These are phyloP conservation scores for Cymbidium sinense DNA, from an alignment of 106 monocot genomes.

Conservation along the genomic window DNA sequence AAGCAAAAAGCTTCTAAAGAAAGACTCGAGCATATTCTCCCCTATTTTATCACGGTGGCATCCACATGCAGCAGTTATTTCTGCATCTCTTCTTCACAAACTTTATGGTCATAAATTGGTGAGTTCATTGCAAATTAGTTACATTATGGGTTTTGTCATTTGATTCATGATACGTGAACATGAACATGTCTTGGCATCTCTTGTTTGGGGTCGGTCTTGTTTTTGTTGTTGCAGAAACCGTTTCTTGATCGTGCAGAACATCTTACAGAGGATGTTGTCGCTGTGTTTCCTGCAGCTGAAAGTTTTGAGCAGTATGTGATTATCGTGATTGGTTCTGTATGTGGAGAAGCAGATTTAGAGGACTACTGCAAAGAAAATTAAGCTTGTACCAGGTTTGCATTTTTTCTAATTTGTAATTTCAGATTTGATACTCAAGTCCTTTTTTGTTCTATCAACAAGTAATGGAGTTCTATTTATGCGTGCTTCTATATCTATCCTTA, in stretches of 20 bases:
- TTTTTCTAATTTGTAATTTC: constrained; percentile 2
- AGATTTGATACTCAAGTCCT: background rate
- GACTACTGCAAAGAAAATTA: constrained; percentile 61
- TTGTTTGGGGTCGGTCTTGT: background rate
- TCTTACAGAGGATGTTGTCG: constrained; percentile 89
- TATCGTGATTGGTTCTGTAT: constrained; percentile 60
- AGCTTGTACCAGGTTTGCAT: constrained; percentile 53
- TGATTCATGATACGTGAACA: background rate
- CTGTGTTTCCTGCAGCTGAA: constrained; percentile 85
- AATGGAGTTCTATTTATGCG: background rate
- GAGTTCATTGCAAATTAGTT: constrained; percentile 8
- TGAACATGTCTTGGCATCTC: too few relatives aligned
- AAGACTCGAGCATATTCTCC: constrained; percentile 61
- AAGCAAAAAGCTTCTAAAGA: constrained; percentile 74
- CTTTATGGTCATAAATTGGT: constrained; percentile 92
- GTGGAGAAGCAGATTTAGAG: constrained; percentile 67
- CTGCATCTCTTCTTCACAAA: constrained; percentile 84
- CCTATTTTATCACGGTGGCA: constrained; percentile 73
- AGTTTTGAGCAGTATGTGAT: constrained; percentile 80
- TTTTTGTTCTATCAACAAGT: background rate
- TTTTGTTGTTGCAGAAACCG: constrained; percentile 67
- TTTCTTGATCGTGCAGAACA: constrained; percentile 92
- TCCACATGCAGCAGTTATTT: constrained; percentile 64
- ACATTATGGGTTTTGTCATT: background rate
- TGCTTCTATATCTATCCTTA: too few relatives aligned